Base-by-base conservation (phyloP, 306 rosid genomes). In the Pyrus pyrifolia region DNA sequence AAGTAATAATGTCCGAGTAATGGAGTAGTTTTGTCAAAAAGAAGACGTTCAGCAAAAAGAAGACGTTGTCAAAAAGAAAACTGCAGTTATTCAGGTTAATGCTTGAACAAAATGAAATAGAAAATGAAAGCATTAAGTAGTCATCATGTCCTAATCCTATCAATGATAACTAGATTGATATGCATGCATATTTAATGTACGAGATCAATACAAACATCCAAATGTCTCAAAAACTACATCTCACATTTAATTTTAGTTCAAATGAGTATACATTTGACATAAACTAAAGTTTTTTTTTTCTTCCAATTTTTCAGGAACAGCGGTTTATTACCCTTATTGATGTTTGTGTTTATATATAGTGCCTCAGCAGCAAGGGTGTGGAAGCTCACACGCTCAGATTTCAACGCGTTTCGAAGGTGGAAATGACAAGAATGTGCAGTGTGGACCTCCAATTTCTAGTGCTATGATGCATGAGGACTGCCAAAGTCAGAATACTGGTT, bases 271-370 rank as follows among this genome's bases (percentile, higher is more conserved):
- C 40, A 35, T 35, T 35, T 35, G 40, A 35, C 40, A 35, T 7
- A 6, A 60, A 51, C 21, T 55, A 71, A 40, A 40, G 11, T 9
- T 1, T 18, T 27, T 18, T n/a, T 53, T 23, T 29, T 27, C 57
- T 51, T 58, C 66, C 61, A 62, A 53, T 79, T 80, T 79, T 59
- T 72, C 89, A 92, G 98, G 96, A 97, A 31, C 85, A 97, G 57
- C 88, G 95, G 78, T 92, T 94, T 81, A 90, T 94, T 80, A 94
- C 98, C 76, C 95, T 94, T 61, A 73, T 94, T 74, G 98, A 94
- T 63, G 98, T 23, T 23, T 23, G 25, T 23, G 25, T 23, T 23
- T 23, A 23, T 23, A 23, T 23, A 23, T 23, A 23, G 25, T 23
- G 25, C 25, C 25, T 23, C 25, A 23, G 25, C 25, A 23, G 25